A percentile compares a stretch with the other conserved stretches of the same genome.
These are phyloP conservation scores for Ocimum tenuiflorum DNA, from an alignment of 257 asterid genomes.

Conservation along the genomic window DNA sequence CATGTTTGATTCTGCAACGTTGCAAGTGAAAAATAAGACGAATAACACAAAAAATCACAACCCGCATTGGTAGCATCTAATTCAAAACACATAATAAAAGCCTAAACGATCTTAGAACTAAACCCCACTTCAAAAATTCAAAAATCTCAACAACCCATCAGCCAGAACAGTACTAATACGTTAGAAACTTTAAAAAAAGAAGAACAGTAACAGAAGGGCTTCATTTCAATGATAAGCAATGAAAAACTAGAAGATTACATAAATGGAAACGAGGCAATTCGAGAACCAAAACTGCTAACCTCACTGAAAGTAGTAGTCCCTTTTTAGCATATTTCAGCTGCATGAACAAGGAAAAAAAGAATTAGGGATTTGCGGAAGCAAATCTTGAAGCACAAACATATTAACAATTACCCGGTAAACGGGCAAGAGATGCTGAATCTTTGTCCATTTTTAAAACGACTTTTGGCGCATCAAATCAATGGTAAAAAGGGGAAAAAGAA, in stretches of 20 bases:
- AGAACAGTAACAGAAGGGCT: not conserved
- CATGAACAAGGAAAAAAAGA: conserved; percentile 13
- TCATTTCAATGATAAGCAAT: conserved; percentile 16
- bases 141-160: not conserved
- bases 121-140: conserved; percentile 9
- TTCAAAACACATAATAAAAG: conserved; percentile 13
- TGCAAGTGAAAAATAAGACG: not conserved
- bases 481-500: not conserved
- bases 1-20: not conserved
- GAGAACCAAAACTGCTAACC: conserved; percentile 21
- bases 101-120: not conserved
- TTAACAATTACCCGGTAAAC: conserved; percentile 4
- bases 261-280: conserved; percentile 14
- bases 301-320: conserved; percentile 23
- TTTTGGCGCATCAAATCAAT: conserved; percentile 4
- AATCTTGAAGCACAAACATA: conserved; percentile 5
- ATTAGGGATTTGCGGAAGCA: conserved; percentile 24
- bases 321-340: conserved; percentile 22
- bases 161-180: not conserved
- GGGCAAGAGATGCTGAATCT: conserved; percentile 11
- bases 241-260: not conserved
- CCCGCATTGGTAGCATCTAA: conserved; percentile 18
- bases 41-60: conserved; percentile 6
- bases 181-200: not conserved
- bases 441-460: not conserved